Base-by-base conservation (phyloP, 2,329 filamentous ascomycete genomes). In the Paecilomyces sp. region DNA sequence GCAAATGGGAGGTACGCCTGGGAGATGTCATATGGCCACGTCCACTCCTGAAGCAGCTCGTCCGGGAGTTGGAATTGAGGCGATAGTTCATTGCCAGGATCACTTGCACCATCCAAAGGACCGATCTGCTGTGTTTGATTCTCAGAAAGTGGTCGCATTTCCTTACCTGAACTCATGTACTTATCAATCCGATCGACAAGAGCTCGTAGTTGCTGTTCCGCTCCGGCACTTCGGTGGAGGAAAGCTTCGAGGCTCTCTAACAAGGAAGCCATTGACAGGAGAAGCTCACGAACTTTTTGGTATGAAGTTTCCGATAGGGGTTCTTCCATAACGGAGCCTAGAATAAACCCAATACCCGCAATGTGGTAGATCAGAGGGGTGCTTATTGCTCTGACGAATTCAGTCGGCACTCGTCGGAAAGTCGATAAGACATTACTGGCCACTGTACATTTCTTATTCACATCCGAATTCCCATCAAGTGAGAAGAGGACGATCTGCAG, bases 341-440 rank as follows among this genome's bases (percentile, higher is more conserved):
- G 72, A 55, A 82, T 80, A 2, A 74, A 72, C 4, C 80, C 80
- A 51, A 82, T 80, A 13, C 79, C 78, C 7, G 74, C 77, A 3
- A 83, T 69, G 63, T 81, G 80, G 62, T 82, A 74, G 5, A 81
- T 66, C 60, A 82, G 67, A 15, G 80, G 80, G 3, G 78, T 75
- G 59, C 77, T 80, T 55, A 82, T 81, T 1, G 77, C 79, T 58
- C 74, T 72, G 15, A 81, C 66, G 63, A 81, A 81, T 22, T 74
- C 72, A 4, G 75, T 69, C 1, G 78, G 77, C 18, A 81, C 76
- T 24, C 69, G 72, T 8, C 70, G 69, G 61, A 82, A 80, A 7
- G 73, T 73, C 28, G 73, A 68, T 12, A 81, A 68, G 3, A 81
- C 71, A 59, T 80, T 74, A 41, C 75, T 72, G 2, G 76, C 79